Evolutionary conservation across 345 rosid genomes (phyloP).

Genomic region (Rhizophora mangle): DNA sequence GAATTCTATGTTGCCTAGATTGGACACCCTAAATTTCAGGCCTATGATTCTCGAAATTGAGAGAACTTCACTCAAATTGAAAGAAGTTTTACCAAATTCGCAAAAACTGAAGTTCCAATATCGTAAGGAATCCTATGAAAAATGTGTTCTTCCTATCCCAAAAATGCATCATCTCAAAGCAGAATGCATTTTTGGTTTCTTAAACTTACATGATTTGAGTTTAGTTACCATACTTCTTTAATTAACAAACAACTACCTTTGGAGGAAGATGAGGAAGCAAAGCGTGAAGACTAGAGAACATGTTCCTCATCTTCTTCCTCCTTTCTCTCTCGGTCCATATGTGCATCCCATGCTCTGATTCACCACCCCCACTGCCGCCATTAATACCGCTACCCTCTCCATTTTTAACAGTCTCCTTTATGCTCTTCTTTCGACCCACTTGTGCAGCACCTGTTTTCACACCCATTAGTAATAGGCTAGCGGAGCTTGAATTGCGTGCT

Average conservation of each 20-base stretch:
- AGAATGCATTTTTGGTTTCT: too few species aligned
- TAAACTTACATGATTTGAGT: neutral
- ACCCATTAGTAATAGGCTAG: neutral
- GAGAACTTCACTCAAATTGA: too few species aligned
- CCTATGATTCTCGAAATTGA: too few species aligned
- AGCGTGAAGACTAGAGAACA: conserved; percentile 53
- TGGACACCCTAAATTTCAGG: too few species aligned
- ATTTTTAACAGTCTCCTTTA: conserved; percentile 12
- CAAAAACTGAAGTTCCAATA: too few species aligned
- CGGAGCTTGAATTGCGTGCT: conserved; percentile 13
- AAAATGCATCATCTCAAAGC: too few species aligned
- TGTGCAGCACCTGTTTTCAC: neutral
- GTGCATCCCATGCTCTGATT: conserved; percentile 45
- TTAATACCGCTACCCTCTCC: neutral
- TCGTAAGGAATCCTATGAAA: too few species aligned
- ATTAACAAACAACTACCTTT: conserved; percentile 29
- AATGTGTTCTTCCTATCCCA: too few species aligned
- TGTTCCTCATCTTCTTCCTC: conserved; percentile 60
- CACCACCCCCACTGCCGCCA: conserved; percentile 15
- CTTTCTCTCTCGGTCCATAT: conserved; percentile 57
- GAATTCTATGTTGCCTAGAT: too few species aligned
- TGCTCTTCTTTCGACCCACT: conserved; percentile 27
- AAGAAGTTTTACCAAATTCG: too few species aligned
- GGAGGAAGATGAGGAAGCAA: conserved; percentile 50
- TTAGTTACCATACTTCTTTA: neutral